Conservation (phyloP, 768 basidiomycete genomes). For the Lactarius hengduanensis region DNA sequence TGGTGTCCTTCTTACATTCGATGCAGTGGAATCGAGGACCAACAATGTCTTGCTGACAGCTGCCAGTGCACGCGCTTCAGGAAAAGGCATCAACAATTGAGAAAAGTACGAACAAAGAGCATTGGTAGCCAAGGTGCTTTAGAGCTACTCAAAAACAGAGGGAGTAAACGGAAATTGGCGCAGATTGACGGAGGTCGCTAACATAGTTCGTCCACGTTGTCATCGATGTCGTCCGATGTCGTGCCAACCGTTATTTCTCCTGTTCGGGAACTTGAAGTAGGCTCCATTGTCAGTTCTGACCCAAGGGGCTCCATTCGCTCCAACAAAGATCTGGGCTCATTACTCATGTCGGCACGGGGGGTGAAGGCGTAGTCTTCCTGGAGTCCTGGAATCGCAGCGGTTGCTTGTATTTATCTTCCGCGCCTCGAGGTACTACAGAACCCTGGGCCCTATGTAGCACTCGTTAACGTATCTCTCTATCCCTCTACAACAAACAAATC, state of each 20-base stretch:
- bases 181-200: background rate
- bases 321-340: background rate
- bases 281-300: conserved; percentile 50
- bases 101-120: conserved; percentile 23
- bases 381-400: background rate
- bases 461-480: too few species aligned
- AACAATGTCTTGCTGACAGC: conserved; percentile 53
- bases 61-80: conserved; percentile 33
- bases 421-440: too few species aligned
- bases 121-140: conserved; percentile 22
- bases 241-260: conserved; percentile 34
- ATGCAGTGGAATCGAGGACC: conserved; percentile 53
- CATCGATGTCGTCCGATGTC: conserved; percentile 9
- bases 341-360: conserved; percentile 7
- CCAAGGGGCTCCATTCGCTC: background rate
- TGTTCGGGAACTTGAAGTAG: conserved; percentile 31
- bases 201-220: conserved; percentile 25
- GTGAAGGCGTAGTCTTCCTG: background rate
- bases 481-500: too few species aligned
- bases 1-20: conserved; percentile 57
- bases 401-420: too few species aligned
- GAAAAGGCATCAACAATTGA: background rate
- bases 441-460: too few species aligned
- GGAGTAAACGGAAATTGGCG: conserved; percentile 5
- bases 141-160: conserved; percentile 14